Evolutionary conservation across 768 basidiomycete genomes (phyloP), one percentile per base, ranked within the genome.

Genomic region (Agrocybe praecox): DNA sequence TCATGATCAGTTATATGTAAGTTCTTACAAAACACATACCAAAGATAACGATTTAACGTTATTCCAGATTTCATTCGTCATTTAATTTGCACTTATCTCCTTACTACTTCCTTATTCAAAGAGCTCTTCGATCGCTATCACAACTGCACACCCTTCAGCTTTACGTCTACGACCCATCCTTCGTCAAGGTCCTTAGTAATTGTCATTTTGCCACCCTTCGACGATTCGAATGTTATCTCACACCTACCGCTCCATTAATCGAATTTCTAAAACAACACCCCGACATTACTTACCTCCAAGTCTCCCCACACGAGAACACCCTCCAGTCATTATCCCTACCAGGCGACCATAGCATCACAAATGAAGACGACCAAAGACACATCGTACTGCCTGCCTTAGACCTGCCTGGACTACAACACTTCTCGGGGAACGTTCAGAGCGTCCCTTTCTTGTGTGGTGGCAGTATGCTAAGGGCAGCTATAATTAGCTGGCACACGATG

Each of bases 181-280:
- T 69, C 61, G 60, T 65, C 49, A 55, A 57, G 18, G 54, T 67
- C 51, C 65, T 72, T 47, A 56, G 57, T 19, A 49, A 57, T 42
- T 60, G 56, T 56, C 46, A 49, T 10, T 68, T 76, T 26, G 71
- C 68, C 19, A 55, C 55, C 0, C 69, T 78, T 17, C 60, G 57
- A 23, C 72, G 72, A 46, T 75, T 78, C 59, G 71, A 75, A 57
- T 76, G 73, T 55, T 65, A 67, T 46, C 67, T 75, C 22, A 65
- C 69, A 21, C 71, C 74, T 43, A 71, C 69, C 2, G 43, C 50
- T 23, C 55, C 65, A 0, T 65, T 77, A 36, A 65, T 73, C 51
- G 33, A 59, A 9, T 77, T 77, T 55, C 64, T 77, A 46, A 71
- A 73, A 46, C 69, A 65, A 24, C 76, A 76, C 54, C 71, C 68